Evolutionary conservation across 495 filamentous ascomycete genomes (phyloP).

Genomic region (Aspergillus panamensis): DNA sequence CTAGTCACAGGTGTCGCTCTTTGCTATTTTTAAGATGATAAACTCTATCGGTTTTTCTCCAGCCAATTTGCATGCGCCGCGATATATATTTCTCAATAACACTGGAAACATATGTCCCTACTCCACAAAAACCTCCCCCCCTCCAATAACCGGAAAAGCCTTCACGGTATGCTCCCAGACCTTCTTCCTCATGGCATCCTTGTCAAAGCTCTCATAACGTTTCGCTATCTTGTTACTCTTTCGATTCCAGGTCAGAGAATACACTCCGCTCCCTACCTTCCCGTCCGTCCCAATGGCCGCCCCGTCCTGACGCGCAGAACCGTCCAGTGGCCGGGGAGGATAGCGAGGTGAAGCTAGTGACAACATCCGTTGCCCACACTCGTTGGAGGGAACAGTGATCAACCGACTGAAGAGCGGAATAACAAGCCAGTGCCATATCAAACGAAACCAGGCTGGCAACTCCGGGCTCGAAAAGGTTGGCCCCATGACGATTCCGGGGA

Average conservation of each 20-base stretch:
- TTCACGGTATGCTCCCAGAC: slow-evolving; percentile 10
- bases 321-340: background rate
- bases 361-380: slow-evolving; percentile 10
- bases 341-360: background rate
- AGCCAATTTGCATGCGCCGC: too few relatives aligned
- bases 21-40: too few relatives aligned
- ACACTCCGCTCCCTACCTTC: slow-evolving; percentile 4
- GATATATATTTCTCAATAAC: too few relatives aligned
- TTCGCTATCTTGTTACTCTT: background rate
- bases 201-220: slow-evolving; percentile 4
- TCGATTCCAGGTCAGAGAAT: slow-evolving; percentile 6
- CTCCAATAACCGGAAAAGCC: slow-evolving; percentile 4
- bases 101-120: background rate
- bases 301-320: background rate
- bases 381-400: background rate
- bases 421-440: slow-evolving; percentile 5
- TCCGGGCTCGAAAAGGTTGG: slow-evolving; percentile 2
- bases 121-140: slow-evolving; percentile 3
- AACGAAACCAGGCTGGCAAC: slow-evolving; percentile 5
- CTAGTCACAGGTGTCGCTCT: too few relatives aligned
- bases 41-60: too few relatives aligned
- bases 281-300: slow-evolving; percentile 5
- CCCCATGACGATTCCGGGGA: slow-evolving; percentile 10
- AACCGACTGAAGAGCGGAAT: slow-evolving; percentile 1
- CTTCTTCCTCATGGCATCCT: slow-evolving; percentile 1